Evolutionary conservation across 192 early-diverging fungal genomes (phyloP).

Genomic region (Kickxella alabastrina): DNA sequence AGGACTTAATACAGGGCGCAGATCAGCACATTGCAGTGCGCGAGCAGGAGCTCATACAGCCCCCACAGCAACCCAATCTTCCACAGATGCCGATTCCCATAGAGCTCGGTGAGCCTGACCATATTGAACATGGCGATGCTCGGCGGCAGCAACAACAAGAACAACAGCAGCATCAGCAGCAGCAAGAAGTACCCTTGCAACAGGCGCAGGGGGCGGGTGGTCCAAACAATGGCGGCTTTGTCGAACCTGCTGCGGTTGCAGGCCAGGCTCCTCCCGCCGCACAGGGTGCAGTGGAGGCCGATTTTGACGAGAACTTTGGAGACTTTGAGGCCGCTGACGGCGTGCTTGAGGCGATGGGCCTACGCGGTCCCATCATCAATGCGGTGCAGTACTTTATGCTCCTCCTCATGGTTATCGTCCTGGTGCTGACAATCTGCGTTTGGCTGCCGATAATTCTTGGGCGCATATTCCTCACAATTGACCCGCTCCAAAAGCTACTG

Average conservation of each 20-base stretch:
- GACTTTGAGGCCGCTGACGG: slow-evolving; percentile 66
- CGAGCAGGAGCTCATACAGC: no score
- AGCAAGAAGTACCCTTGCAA: not conserved
- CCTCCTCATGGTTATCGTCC: slow-evolving; percentile 67
- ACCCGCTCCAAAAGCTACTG: slow-evolving; percentile 54
- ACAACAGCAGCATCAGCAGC: no score
- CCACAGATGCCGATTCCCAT: no score
- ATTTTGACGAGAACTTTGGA: slow-evolving; percentile 53
- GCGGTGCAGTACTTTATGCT: slow-evolving; percentile 78
- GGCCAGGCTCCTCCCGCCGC: not conserved
- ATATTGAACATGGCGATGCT: no score
- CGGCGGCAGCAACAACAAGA: no score
- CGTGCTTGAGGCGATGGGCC: slow-evolving; percentile 85
- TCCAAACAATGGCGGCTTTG: no score
- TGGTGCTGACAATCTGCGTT: slow-evolving; percentile 64
- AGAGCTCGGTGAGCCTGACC: no score
- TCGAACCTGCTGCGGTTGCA: no score
- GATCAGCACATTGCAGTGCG: no score
- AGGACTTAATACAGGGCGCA: no score
- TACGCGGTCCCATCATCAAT: slow-evolving; percentile 78
- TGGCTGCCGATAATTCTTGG: slow-evolving; percentile 69
- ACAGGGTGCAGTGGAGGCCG: not conserved
- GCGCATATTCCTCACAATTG: slow-evolving; percentile 17
- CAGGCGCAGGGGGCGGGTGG: no score
- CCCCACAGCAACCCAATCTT: no score